phyloP scores from a whole-genome alignment of 2,329 filamentous ascomycete species.

The Rosellinia necatrix region DNA sequence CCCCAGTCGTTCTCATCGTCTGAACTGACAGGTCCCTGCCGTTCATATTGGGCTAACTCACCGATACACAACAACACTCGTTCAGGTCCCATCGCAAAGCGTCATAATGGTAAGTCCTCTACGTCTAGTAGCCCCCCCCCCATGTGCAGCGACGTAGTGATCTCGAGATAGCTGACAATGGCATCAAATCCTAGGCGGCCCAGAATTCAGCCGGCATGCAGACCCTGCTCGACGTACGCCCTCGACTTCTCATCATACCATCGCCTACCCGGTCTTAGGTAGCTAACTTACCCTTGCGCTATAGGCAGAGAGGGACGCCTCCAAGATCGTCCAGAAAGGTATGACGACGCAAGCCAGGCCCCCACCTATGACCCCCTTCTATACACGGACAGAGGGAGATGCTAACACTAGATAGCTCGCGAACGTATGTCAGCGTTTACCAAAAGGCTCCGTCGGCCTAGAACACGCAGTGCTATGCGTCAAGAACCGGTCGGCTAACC shows the following conservation, averaged over 20 bases:
- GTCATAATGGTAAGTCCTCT: constrained; percentile 27
- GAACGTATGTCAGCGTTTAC: constrained; percentile 21
- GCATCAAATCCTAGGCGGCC: constrained; percentile 70
- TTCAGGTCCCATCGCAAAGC: not conserved
- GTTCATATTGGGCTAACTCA: not conserved
- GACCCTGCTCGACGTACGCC: constrained; percentile 92
- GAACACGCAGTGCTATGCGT: not conserved
- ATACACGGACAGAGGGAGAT: not conserved
- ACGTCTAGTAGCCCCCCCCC: not conserved
- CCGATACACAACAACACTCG: not conserved
- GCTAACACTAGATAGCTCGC: constrained; percentile 18
- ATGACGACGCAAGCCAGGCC: constrained; percentile 23
- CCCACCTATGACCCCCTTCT: not conserved
- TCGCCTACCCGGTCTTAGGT: not conserved
- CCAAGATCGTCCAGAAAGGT: constrained; percentile 99
- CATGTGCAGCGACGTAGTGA: not conserved
- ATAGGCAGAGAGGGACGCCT: constrained; percentile 95
- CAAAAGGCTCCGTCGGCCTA: constrained; percentile 1
- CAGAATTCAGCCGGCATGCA: constrained; percentile 99
- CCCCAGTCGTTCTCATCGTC: constrained; percentile 1
- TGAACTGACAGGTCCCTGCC: not conserved
- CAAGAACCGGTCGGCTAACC: constrained; percentile 9
- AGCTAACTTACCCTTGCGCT: constrained; percentile 12
- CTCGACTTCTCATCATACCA: not conserved
- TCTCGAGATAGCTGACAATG: constrained; percentile 28